These are phyloP conservation scores for Acanthamoeba healyi DNA, from an alignment of 208 protist genomes.

Conservation along the genomic window DNA sequence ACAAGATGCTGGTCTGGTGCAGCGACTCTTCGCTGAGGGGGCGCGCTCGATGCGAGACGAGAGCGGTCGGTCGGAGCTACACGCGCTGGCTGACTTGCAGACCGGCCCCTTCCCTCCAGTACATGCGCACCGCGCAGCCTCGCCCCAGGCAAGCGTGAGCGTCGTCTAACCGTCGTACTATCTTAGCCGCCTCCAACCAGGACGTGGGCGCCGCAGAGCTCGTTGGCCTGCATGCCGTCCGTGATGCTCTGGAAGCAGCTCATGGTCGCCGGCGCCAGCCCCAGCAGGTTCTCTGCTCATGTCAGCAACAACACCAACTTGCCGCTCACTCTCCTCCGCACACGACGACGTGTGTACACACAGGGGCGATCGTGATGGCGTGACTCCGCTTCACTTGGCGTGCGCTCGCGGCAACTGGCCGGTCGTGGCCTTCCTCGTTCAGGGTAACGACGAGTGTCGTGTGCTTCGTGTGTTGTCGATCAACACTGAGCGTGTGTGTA, in stretches of 20 bases:
- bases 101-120: conserved; percentile 2
- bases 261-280: background rate
- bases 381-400: background rate
- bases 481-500: background rate
- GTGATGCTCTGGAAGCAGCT: conserved; percentile 3
- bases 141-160: no score
- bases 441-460: background rate
- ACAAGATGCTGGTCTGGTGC: background rate
- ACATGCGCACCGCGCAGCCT: background rate
- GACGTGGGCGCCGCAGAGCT: background rate
- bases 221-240: background rate
- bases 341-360: background rate
- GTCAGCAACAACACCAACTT: background rate
- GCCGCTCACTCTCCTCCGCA: no score
- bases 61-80: background rate
- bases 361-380: background rate
- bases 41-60: background rate
- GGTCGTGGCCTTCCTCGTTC: background rate
- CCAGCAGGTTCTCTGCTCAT: background rate
- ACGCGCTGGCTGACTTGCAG: background rate
- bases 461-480: no score
- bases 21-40: background rate
- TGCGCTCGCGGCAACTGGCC: conserved; percentile 23
- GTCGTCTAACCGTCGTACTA: no score
- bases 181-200: background rate